Evolutionary conservation across 768 basidiomycete genomes (phyloP).

Genomic region (Mycena vitilis): DNA sequence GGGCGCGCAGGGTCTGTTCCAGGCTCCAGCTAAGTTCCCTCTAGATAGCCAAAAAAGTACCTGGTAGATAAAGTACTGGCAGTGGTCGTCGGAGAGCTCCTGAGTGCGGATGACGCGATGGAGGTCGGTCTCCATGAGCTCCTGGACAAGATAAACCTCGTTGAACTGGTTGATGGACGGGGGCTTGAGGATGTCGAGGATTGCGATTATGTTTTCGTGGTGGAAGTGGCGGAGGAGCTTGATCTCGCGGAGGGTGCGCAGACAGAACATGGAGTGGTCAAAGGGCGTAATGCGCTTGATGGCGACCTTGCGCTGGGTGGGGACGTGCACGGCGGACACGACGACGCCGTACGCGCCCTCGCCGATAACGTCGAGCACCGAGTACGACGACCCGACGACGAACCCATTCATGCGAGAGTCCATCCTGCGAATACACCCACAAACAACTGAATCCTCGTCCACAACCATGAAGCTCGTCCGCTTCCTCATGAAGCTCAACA

Average conservation of each 20-base stretch:
- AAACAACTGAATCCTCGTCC: conserved; percentile 3
- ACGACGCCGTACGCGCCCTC: conserved; percentile 97
- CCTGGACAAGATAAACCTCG: conserved; percentile 81
- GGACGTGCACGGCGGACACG: conserved; percentile 81
- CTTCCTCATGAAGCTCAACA: conserved; percentile 99
- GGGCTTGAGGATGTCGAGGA: conserved; percentile 93
- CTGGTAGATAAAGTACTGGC: conserved; percentile 98
- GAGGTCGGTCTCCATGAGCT: conserved; percentile 93
- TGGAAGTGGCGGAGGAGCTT: conserved; percentile 91
- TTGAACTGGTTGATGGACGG: conserved; percentile 80
- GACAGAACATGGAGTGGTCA: conserved; percentile 93
- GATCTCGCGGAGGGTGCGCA: conserved; percentile 88
- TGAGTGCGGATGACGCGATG: conserved; percentile 97
- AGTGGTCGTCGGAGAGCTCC: conserved; percentile 93
- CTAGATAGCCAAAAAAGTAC: conserved; percentile 46
- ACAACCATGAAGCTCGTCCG: conserved; percentile 37
- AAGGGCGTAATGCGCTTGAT: conserved; percentile 98
- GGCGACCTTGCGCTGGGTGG: conserved; percentile 87
- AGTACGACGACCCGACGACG: conserved; percentile 67
- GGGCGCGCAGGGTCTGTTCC: conserved; percentile 81
- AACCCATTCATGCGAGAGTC: conserved; percentile 55
- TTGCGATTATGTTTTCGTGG: conserved; percentile 92
- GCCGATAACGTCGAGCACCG: conserved; percentile 86
- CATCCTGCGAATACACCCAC: conserved; percentile 21
- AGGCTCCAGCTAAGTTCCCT: neutral